Evolutionary conservation across 73 alveolate genomes (phyloP).

Genomic region (Tetrahymena borealis): DNA sequence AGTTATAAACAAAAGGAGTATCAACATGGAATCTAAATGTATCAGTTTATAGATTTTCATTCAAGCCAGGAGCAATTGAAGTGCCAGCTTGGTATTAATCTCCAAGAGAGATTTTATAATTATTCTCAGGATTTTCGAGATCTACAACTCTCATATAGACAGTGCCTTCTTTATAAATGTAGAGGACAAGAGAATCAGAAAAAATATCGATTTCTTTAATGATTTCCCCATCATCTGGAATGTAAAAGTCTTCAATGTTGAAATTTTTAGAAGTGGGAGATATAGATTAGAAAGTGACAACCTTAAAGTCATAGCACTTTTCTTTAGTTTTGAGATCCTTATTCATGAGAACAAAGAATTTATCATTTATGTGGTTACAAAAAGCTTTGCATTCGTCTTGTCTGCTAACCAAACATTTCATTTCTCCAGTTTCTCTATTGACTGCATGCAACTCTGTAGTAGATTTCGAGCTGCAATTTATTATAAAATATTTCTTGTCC

Average conservation of each 20-base stretch:
- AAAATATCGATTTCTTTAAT: constrained; percentile 73
- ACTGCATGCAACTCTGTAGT: constrained; percentile 52
- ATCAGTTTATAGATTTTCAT: constrained; percentile 51
- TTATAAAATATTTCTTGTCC: constrained; percentile 36
- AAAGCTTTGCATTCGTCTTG: constrained; percentile 41
- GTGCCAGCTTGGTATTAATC: constrained; percentile 47
- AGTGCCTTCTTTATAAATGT: constrained; percentile 51
- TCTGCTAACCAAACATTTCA: constrained; percentile 21
- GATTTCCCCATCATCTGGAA: constrained; percentile 39
- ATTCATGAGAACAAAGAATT: constrained; percentile 50
- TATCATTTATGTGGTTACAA: constrained; percentile 57
- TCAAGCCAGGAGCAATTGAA: constrained; percentile 65
- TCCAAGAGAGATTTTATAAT: constrained; percentile 12
- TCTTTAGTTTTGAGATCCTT: constrained; percentile 24
- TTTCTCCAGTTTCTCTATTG: constrained; percentile 43
- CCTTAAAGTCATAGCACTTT: constrained; percentile 40
- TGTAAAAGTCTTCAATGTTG: constrained; percentile 33
- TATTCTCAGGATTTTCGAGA: constrained; percentile 15
- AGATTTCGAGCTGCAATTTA: constrained; percentile 21
- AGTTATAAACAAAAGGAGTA: constrained; percentile 61
- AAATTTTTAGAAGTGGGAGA: neutral
- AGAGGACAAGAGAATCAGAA: constrained; percentile 62
- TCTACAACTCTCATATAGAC: constrained; percentile 53
- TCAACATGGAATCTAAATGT: constrained; percentile 49
- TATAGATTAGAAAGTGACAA: constrained; percentile 6